Evolutionary conservation across 164 flowering plant genomes (phyloP), one percentile per base, ranked within the genome.

Genomic region (Vitis rupestris): DNA sequence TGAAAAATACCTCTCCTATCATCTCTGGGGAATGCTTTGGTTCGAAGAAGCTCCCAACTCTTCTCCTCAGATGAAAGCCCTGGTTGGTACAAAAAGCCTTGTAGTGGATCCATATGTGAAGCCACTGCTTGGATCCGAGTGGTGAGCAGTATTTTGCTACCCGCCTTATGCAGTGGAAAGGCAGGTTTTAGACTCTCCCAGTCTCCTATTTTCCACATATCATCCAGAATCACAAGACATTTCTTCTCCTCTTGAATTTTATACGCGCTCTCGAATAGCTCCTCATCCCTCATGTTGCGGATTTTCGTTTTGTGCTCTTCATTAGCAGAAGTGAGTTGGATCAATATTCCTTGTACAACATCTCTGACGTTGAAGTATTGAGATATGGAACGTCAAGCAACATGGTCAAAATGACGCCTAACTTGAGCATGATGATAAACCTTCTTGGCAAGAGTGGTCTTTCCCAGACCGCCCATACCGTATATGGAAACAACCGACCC

Each of bases 161-260:
- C 67, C 3, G 16, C 66, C 6, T 29, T 58, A 31, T 31, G 44
- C 44, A 31, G 6, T 31, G 44, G 44, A 15, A 84, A 76, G 2
- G 75, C 74, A 5, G 30, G 11, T 4, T 19, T 59, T 3, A 84
- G 44, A 9, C 10, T 2, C 49, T 76, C 68, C 87, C 84, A 84
- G 12, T 62, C 78, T 0, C 66, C 64, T 0, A 0, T 30, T 10
- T 8, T 49, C 82, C 85, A 84, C 14, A 82, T 62, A 50, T 83
- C 84, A 65, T 84, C 90, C 13, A 86, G 67, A 1, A 86, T 65
- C 12, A 84, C 73, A 53, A 84, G 44, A 60, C 77, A 84, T 29
- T 50, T 67, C 31, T 65, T 74, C n/a, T 65, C 62, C 13, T 51
- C 50, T 58, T 67, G 70, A 27, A 56, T 11, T 3, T 50, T 9